Conservation (phyloP, 2,329 filamentous ascomycete species). For the Xylariaceae sp. region DNA sequence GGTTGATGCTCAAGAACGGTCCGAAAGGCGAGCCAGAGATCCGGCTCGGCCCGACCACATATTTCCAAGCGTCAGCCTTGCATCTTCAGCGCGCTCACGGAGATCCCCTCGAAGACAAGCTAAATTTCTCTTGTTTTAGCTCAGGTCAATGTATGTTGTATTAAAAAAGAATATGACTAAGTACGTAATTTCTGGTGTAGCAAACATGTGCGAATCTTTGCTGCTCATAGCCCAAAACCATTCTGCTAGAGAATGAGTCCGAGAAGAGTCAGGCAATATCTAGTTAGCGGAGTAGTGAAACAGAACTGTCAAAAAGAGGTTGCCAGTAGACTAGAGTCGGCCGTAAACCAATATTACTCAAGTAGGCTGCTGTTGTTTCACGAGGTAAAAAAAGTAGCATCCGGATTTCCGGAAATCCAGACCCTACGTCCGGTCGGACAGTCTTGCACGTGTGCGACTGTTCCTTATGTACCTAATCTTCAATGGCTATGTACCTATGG, state of each 20-base stretch:
- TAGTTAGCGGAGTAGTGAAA: constrained; percentile 3
- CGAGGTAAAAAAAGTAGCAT: not conserved
- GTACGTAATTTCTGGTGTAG: not conserved
- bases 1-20: constrained; percentile 21
- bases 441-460: too few species aligned
- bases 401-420: constrained; percentile 15
- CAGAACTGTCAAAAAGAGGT: not conserved
- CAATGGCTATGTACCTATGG: too few species aligned
- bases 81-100: not conserved
- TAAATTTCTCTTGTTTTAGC: not conserved
- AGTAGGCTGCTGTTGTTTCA: constrained; percentile 1
- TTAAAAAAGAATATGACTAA: not conserved
- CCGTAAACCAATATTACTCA: not conserved
- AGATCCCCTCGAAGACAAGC: not conserved
- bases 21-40: constrained; percentile 25
- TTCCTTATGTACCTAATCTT: too few species aligned
- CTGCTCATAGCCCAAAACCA: not conserved
- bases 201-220: too few species aligned
- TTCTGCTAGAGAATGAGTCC: not conserved
- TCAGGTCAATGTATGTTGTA: not conserved
- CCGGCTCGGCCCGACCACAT: constrained; percentile 21
- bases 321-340: not conserved
- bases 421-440: constrained; percentile 16
- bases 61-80: not conserved
- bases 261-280: not conserved